A percentile compares a stretch with the other conserved stretches of the same genome.
Evolutionary conservation across 2,329 filamentous ascomycete species (phyloP).

Genomic region (Colletotrichum trifolii): DNA sequence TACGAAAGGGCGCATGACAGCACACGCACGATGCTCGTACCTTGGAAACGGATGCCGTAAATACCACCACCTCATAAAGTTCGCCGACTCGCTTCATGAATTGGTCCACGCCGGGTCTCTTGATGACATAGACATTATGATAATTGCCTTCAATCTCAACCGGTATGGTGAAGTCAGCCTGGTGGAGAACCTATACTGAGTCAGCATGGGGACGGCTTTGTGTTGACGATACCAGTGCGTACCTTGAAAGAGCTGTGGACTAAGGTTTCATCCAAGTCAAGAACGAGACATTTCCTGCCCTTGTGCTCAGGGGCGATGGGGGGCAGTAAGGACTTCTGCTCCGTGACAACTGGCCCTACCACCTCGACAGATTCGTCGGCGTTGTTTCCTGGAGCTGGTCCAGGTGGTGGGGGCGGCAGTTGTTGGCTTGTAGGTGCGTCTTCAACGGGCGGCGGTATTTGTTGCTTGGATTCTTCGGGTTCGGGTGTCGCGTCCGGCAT

Average conservation of each 20-base stretch:
- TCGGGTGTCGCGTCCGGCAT: slow-evolving; percentile 73
- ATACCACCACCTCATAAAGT: slow-evolving; percentile 97
- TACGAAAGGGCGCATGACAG: slow-evolving; percentile 37
- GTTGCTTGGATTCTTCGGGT: slow-evolving; percentile 54
- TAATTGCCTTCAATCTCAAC: slow-evolving; percentile 99
- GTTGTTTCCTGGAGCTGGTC: slow-evolving; percentile 48
- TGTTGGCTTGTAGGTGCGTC: slow-evolving; percentile 47
- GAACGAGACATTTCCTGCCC: slow-evolving; percentile 91
- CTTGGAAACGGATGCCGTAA: slow-evolving; percentile 98
- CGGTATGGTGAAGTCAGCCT: slow-evolving; percentile 98
- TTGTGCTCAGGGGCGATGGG: slow-evolving; percentile 82
- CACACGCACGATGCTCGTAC: slow-evolving; percentile 56
- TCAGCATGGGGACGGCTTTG: slow-evolving; percentile 23
- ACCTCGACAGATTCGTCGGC: slow-evolving; percentile 32
- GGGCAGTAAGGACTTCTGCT: slow-evolving; percentile 81
- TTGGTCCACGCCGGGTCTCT: slow-evolving; percentile 96
- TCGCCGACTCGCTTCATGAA: slow-evolving; percentile 99
- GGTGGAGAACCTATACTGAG: slow-evolving; percentile 82
- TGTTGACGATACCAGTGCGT: slow-evolving; percentile 38
- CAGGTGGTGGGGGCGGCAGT: slow-evolving; percentile 60
- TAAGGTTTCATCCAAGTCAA: slow-evolving; percentile 95
- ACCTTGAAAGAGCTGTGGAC: slow-evolving; percentile 99
- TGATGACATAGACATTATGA: slow-evolving; percentile 99
- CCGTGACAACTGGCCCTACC: slow-evolving; percentile 38
- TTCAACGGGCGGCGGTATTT: slow-evolving; percentile 53